Evolutionary conservation across 192 early-diverging fungal genomes (phyloP).

Genomic region (Radiomyces spectabilis): DNA sequence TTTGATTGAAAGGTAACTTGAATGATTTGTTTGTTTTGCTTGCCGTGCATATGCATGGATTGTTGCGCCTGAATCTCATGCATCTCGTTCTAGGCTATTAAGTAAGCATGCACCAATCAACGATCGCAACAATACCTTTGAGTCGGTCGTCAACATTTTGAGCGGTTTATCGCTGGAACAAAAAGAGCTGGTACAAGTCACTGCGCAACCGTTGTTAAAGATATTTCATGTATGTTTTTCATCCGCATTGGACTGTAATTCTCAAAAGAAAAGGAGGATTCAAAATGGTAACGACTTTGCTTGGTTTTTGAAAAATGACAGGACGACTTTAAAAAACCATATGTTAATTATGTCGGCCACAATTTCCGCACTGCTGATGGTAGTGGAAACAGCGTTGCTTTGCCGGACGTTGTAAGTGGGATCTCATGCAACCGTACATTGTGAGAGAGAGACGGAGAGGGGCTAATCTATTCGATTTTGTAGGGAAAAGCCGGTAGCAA

Average conservation of each 20-base stretch:
- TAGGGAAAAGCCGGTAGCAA: constrained; percentile 7
- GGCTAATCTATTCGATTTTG: background rate
- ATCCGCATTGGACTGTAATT: background rate
- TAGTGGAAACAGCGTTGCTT: constrained; percentile 8
- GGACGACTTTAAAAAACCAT: constrained; percentile 15
- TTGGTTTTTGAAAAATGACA: background rate
- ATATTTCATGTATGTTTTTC: constrained; percentile 7
- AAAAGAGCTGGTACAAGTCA: background rate
- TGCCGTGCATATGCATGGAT: too few species aligned
- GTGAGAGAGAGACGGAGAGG: too few species aligned
- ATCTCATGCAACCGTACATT: too few species aligned
- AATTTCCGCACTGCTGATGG: constrained; percentile 11
- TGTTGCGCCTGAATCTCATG: too few species aligned
- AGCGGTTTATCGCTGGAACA: background rate
- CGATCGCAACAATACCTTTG: constrained; percentile 12
- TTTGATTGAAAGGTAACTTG: background rate
- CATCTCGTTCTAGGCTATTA: background rate
- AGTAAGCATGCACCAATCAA: constrained; percentile 5
- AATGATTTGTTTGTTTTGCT: too few species aligned
- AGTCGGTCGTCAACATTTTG: constrained; percentile 1
- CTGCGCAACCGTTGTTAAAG: constrained; percentile 1
- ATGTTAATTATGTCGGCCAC: constrained; percentile 9
- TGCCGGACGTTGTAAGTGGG: constrained; percentile 13
- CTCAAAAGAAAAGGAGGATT: background rate
- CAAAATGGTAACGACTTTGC: too few species aligned